Evolutionary conservation across 164 flowering plant species (phyloP), one percentile per base, ranked within the genome.

Genomic region (Chloranthus sessilifolius): DNA sequence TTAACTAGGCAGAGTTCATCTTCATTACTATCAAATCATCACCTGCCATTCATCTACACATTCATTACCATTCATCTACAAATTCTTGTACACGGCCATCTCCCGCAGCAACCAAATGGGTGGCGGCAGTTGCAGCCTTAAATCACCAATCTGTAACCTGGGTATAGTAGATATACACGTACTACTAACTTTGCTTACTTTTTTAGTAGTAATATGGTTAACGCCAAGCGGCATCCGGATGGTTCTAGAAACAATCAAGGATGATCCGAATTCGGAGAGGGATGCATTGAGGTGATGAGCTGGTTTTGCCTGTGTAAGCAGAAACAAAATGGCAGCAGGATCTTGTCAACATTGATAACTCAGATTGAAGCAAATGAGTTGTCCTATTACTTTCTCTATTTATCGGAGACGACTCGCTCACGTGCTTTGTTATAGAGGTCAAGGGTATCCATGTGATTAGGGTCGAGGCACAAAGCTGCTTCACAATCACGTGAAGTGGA

Each of bases 381-480:
- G 10, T 11, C 20, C 16, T 43, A 19, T 55, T 21, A 55, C 19
- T 42, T 48, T 41, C 36, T 58, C 10, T 23, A 25, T 42, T 16
- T 17, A 42, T n/a, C 11, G 10, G 19, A 2, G 22, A 23, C 11
- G 24, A 17, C 22, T 14, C 46, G 22, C 0, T n/a, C 45, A n/a
- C 19, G 17, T 4, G 44, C 71, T 71, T 64, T 79, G 5, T 66
- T 63, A 36, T 71, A 81, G 31, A 87, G 76, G 7, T 80, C 88
- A 11, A 75, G 62, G 17, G 88, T 71, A 35, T 80, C 89, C 4
- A 45, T 21, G 53, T 88, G 95, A 56, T 30, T 57, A 7, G 96
- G 83, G 63, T 91, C 95, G 12, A 91, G 80, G 63, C 87, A 79
- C 21, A 91, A 85, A 17, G 96, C 97, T 31, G 97, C 96, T 65